phyloP scores from a whole-genome alignment of 495 filamentous ascomycete genomes.

The Pyrenula massariospora region DNA sequence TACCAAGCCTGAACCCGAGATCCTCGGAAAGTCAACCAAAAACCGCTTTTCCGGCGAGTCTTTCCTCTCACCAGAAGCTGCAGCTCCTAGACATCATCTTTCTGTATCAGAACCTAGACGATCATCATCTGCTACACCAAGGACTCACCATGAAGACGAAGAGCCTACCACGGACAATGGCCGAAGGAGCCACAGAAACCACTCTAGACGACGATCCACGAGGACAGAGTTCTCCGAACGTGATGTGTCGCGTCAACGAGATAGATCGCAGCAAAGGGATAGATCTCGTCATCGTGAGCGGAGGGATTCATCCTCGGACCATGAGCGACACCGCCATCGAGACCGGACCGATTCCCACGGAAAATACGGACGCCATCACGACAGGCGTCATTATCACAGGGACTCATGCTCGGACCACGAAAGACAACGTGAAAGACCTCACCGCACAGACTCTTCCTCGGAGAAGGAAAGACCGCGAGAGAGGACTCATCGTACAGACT shows the following conservation, averaged over 20 bases:
- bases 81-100: constrained; percentile 3
- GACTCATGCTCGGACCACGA: not conserved
- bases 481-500: not conserved
- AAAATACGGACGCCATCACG: constrained; percentile 1
- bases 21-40: not conserved
- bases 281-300: not conserved
- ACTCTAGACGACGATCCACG: constrained; percentile 1
- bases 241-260: not conserved
- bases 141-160: not conserved
- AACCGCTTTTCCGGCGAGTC: constrained; percentile 7
- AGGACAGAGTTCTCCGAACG: constrained; percentile 1
- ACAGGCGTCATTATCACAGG: not conserved
- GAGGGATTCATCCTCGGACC: not conserved
- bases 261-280: not conserved
- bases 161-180: not conserved
- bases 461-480: constrained; percentile 59
- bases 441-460: constrained; percentile 12
- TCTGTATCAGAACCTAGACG: not conserved
- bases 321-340: not conserved
- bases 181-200: constrained; percentile 1
- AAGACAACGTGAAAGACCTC: not conserved
- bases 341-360: not conserved
- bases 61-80: constrained; percentile 10
- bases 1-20: not conserved
- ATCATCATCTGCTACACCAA: not conserved